Evolutionary conservation across 352 stramenopile species (phyloP).

Genomic region (Globisporangium ultimum): DNA sequence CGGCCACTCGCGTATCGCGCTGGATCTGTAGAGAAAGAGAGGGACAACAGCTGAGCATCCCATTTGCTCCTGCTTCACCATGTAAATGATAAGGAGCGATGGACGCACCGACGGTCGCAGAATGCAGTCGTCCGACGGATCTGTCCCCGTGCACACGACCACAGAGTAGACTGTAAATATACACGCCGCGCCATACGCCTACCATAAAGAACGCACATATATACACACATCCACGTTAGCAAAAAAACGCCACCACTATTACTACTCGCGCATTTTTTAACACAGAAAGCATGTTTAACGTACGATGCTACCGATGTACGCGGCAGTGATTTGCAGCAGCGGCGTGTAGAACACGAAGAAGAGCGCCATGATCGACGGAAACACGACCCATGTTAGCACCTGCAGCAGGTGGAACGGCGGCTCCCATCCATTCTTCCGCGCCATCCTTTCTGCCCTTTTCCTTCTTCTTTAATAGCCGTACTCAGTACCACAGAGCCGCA

Average conservation of each 20-base stretch:
- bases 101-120: conserved; percentile 48
- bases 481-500: too few species aligned
- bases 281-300: background rate
- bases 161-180: conserved; percentile 55
- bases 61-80: too few species aligned
- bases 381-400: conserved; percentile 79
- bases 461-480: too few species aligned
- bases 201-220: conserved; percentile 1
- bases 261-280: too few species aligned
- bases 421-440: conserved; percentile 80
- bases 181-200: conserved; percentile 44
- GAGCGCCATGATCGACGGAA: conserved; percentile 71
- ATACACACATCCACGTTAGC: background rate
- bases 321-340: conserved; percentile 41
- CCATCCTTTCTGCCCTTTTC: conserved; percentile 14
- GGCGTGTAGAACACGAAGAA: conserved; percentile 85
- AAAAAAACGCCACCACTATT: too few species aligned
- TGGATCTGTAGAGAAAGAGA: conserved; percentile 5
- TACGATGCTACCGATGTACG: conserved; percentile 50
- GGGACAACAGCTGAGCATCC: too few species aligned
- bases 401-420: conserved; percentile 81
- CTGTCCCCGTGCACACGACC: conserved; percentile 56
- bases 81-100: background rate
- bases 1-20: conserved; percentile 15
- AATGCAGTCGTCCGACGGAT: conserved; percentile 79